Conservation (phyloP, 768 basidiomycete species). For the Paxillus rubicundulus region DNA sequence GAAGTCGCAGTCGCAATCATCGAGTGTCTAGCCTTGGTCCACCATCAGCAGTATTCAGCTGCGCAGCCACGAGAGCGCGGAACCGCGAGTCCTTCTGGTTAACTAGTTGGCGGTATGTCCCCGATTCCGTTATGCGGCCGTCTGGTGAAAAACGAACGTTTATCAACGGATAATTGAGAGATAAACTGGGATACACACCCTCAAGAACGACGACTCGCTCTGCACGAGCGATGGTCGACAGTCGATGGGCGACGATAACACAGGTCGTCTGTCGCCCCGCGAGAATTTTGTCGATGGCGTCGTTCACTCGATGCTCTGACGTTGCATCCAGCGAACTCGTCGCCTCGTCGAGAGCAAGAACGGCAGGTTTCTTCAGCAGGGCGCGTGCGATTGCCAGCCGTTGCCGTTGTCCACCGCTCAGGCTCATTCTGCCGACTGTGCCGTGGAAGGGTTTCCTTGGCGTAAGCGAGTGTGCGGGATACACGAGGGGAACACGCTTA, state of each 20-base stretch:
- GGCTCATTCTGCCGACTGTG: conserved; percentile 32
- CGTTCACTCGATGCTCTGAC: conserved; percentile 80
- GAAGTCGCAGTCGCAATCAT: neutral
- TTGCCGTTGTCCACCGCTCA: conserved; percentile 72
- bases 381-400: conserved; percentile 84
- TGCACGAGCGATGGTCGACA: conserved; percentile 88
- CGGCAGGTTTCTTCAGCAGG: conserved; percentile 81
- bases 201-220: conserved; percentile 90
- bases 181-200: conserved; percentile 37
- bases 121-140: conserved; percentile 78
- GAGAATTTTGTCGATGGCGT: conserved; percentile 87
- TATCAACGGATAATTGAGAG: neutral
- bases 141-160: conserved; percentile 35
- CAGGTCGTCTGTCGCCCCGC: conserved; percentile 79
- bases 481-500: conserved; percentile 36
- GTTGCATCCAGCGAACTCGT: conserved; percentile 87
- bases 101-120: conserved; percentile 79
- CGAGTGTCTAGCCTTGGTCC: conserved; percentile 11
- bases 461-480: conserved; percentile 37
- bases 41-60: conserved; percentile 53
- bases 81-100: conserved; percentile 72
- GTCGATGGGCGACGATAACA: conserved; percentile 82
- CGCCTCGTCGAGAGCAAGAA: conserved; percentile 88
- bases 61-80: conserved; percentile 85
- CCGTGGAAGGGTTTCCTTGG: neutral